Base-by-base conservation (phyloP, 768 basidiomycete species). In the Candolleomyces aberdarensis region DNA sequence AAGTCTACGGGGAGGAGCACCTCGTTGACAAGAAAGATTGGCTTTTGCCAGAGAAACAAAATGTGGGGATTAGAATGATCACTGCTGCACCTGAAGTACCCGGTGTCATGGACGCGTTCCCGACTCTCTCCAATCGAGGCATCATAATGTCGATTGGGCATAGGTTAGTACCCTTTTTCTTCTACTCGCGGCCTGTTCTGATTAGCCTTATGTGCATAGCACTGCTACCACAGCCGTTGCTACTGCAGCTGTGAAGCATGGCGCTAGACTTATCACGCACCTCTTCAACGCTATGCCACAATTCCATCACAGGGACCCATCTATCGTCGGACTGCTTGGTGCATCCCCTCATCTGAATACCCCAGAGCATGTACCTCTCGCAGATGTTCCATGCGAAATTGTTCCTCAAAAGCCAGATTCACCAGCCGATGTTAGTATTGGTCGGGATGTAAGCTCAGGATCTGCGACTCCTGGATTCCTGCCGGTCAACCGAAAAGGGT, bases 241-340 rank as follows among this genome's bases (percentile, higher is more conserved):
- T 7, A 86, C 85, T 19, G 73, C 82, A 8, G 92, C 92, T 3
- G 81, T 95, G 5, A 73, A 80, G 17, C 78, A 80, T 59, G 94
- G 94, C 19, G 91, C 92, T 6, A 80, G 85, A n/a, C 83, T 94
- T 60, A 92, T 96, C 65, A 96, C 94, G 0, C 94, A 96, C 73
- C 78, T 96, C 26, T 95, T 94, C 85, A 96, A 96, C 65, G 92
- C 93, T 7, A 94, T 94, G 93, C 91, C 91, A 14, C 91, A 90
- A 66, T 73, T 92, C 43, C 90, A 96, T 70, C 94, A 96, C 70
- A 84, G 94, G 39, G 93, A 95, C 70, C 94, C 94, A 11, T 91
- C 91, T 11, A 92, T 96, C 68, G 93, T 96, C 59, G 94, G 94
- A 29, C 81, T 96, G 8, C 75, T 96, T 56, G 92, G 92, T 29